Evolutionary conservation across 2,329 filamentous ascomycete species (phyloP).

Genomic region (Didymella glomerata): DNA sequence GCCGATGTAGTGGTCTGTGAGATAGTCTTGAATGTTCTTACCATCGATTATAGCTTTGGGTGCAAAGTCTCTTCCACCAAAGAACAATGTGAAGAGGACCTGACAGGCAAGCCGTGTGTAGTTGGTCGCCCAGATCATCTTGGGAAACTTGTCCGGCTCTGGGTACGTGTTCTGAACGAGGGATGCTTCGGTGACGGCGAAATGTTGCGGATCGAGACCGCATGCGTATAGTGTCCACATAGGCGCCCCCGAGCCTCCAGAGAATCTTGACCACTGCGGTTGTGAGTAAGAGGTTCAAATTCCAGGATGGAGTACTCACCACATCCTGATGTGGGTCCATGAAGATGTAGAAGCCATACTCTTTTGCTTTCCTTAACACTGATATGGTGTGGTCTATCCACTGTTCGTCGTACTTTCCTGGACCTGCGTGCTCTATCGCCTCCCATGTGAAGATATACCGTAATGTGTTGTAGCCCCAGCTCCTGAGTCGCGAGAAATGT

Average conservation of each 20-base stretch:
- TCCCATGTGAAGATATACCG: slow-evolving; percentile 99
- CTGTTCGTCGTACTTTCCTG: slow-evolving; percentile 90
- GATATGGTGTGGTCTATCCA: slow-evolving; percentile 93
- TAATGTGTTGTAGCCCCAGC: slow-evolving; percentile 95
- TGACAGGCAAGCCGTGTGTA: slow-evolving; percentile 87
- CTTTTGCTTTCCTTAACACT: slow-evolving; percentile 81
- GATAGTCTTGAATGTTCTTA: slow-evolving; percentile 93
- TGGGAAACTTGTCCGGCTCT: slow-evolving; percentile 84
- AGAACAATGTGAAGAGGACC: slow-evolving; percentile 94
- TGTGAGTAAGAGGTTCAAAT: background rate
- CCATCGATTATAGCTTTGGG: slow-evolving; percentile 96
- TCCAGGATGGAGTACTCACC: slow-evolving; percentile 60
- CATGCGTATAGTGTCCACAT: slow-evolving; percentile 98
- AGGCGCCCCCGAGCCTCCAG: slow-evolving; percentile 92
- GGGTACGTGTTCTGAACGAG: slow-evolving; percentile 95
- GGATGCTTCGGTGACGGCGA: slow-evolving; percentile 86
- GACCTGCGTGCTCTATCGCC: slow-evolving; percentile 92
- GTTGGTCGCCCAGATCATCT: slow-evolving; percentile 99
- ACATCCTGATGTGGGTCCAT: slow-evolving; percentile 99
- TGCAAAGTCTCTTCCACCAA: slow-evolving; percentile 87
- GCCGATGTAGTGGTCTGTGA: slow-evolving; percentile 84
- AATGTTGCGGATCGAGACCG: slow-evolving; percentile 85
- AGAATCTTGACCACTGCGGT: slow-evolving; percentile 85
- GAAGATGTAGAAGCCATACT: slow-evolving; percentile 94
- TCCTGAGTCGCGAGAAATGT: slow-evolving; percentile 85